Conservation (phyloP, 2,329 filamentous ascomycete species). For the Aureobasidium leucospermi region DNA sequence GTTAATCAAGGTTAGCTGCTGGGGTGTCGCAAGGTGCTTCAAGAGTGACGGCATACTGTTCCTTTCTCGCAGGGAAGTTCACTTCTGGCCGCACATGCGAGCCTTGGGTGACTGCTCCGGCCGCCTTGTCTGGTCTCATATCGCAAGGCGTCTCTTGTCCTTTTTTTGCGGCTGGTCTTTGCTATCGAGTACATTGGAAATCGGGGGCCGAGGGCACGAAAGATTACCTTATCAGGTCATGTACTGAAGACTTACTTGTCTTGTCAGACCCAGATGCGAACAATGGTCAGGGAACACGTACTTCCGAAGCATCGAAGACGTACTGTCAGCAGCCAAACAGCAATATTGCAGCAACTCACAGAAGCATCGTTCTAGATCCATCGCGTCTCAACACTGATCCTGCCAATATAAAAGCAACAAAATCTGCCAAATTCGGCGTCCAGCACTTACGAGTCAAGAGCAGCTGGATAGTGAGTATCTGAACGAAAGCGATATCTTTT, state of each 20-base stretch:
- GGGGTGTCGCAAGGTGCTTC: slow-evolving; percentile 7
- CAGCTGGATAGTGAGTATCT: no score
- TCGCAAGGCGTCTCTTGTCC: neutral
- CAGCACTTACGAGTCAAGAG: no score
- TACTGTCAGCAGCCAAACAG: slow-evolving; percentile 4
- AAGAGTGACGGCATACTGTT: neutral
- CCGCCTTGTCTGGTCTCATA: neutral
- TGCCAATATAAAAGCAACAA: neutral
- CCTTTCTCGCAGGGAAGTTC: no score
- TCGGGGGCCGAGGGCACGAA: no score
- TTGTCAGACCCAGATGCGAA: neutral
- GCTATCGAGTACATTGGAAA: no score
- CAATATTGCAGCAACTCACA: neutral
- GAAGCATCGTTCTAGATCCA: neutral
- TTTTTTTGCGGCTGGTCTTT: no score
- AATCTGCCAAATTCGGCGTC: neutral
- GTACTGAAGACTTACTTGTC: neutral
- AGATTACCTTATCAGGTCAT: neutral
- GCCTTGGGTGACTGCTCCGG: neutral
- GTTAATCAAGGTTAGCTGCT: neutral
- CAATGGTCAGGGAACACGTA: neutral
- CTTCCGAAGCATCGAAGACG: neutral
- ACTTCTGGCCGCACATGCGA: neutral
- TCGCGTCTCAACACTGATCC: slow-evolving; percentile 1
- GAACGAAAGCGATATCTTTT: no score